Base-by-base conservation (phyloP, 2,329 filamentous ascomycete genomes). In the Bipolaris sorokiniana region DNA sequence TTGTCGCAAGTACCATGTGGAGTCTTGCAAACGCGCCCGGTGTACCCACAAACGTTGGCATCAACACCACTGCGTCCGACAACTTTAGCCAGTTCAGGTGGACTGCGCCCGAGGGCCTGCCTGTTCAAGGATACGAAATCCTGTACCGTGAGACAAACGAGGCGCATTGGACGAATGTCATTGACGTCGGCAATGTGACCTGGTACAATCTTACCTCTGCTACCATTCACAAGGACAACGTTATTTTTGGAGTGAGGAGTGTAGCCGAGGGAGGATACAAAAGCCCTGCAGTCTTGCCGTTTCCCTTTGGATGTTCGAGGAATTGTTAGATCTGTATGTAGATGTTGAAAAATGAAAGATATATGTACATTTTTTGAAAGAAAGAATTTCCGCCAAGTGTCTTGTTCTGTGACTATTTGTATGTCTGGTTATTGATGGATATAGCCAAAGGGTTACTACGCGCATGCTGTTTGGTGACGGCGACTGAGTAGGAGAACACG, bases 1-100 rank as follows among this genome's bases (percentile, higher is more conserved):
- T 85, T 22, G 84, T 84, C 47, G 76, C 80, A 1, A 82, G 81
- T 0, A 78, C 78, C 9, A 76, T 84, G 64, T 86, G 81, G 81
- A 79, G 76, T 46, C 70, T 83, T 0, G 82, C 83, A 0, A 80
- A 80, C 58, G 80, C 80, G 1, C 83, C 83, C 0, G 81, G 76
- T 1, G 67, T 71, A 48, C 80, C 81, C 7, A 71, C 64, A 3
- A 82, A 83, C 51, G 82, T 84, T 0, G 75, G 72, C 5, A 69
- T 83, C 37, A 75, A 81, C 54, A 77, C 79, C 0, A 74, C 74
- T 3, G 67, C 64, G 0, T 62, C 83, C 37, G 72, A 77, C 55
- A 84, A 84, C 51, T 76, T 81, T 31, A 83, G 77, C 51, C 75
- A 76, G 48, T 77, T 86, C 16, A 75, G 68, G 9, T 85, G 83